phyloP scores from a whole-genome alignment of 331 rosid species.

The Quercus lobata region DNA sequence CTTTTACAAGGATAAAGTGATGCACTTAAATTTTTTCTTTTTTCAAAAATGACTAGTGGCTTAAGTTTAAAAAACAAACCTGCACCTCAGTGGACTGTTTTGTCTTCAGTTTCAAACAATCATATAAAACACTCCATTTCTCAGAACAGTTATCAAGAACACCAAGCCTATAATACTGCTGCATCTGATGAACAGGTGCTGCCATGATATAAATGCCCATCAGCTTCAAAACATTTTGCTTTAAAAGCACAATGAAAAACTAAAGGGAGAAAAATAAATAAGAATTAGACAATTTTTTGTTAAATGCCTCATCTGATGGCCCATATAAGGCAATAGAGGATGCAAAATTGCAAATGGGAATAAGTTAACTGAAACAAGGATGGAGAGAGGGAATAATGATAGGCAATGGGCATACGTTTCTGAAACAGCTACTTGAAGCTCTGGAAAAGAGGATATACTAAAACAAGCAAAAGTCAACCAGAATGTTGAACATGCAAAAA shows the following conservation, averaged over 20 bases:
- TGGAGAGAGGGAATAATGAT: neutral
- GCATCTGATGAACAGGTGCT: constrained; percentile 94
- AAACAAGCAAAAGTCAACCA: neutral
- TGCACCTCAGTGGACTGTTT: constrained; percentile 49
- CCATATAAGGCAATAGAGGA: neutral
- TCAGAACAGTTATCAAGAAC: constrained; percentile 59
- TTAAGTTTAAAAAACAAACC: constrained; percentile 37
- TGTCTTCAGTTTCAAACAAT: constrained; percentile 73
- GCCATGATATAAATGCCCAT: constrained; percentile 24
- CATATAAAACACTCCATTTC: constrained; percentile 63
- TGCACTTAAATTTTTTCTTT: neutral
- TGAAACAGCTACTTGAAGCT: neutral
- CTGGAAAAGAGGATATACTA: neutral
- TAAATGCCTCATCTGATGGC: neutral
- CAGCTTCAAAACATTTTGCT: neutral
- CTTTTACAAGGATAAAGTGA: neutral
- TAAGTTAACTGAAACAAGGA: neutral
- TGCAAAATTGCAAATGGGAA: neutral
- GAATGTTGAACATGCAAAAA: neutral
- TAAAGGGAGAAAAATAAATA: neutral
- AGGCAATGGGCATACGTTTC: neutral
- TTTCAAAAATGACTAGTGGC: too few relatives aligned
- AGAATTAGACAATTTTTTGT: neutral
- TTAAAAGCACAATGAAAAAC: neutral
- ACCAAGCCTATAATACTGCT: constrained; percentile 85